Evolutionary conservation across 345 rosid species (phyloP).

Genomic region (Pseudoturritis turrita): DNA sequence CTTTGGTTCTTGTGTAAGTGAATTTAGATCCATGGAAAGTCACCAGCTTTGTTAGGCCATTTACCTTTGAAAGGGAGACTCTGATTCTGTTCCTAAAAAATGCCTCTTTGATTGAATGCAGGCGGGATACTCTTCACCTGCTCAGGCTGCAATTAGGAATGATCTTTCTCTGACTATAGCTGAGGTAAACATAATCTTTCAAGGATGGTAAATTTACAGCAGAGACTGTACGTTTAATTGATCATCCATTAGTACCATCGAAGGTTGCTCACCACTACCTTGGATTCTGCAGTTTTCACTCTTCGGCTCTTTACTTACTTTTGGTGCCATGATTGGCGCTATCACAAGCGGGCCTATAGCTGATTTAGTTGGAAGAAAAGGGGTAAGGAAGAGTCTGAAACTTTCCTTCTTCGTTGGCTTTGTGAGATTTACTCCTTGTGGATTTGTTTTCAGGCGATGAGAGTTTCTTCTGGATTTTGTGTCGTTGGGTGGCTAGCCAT

Average conservation of each 20-base stretch:
- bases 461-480: slow-evolving; percentile 57
- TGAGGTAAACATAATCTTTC: slow-evolving; percentile 37
- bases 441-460: slow-evolving; percentile 59
- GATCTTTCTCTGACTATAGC: slow-evolving; percentile 64
- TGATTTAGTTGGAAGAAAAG: slow-evolving; percentile 77
- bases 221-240: not conserved
- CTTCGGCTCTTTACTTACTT: slow-evolving; percentile 80
- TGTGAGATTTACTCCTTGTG: not conserved
- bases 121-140: slow-evolving; percentile 91
- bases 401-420: not conserved
- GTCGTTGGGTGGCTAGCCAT: slow-evolving; percentile 82
- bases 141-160: slow-evolving; percentile 70
- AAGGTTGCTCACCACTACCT: not conserved
- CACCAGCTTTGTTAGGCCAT: not conserved
- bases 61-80: not conserved
- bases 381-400: slow-evolving; percentile 42
- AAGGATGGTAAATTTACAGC: not conserved
- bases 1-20: slow-evolving; percentile 82
- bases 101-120: slow-evolving; percentile 34
- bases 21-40: not conserved
- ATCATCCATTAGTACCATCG: not conserved
- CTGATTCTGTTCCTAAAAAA: not conserved
- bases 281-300: slow-evolving; percentile 58
- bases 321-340: slow-evolving; percentile 98
- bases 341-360: slow-evolving; percentile 81